phyloP scores from a whole-genome alignment of 2,329 filamentous ascomycete genomes.

The Acephala macrosclerotiorum region DNA sequence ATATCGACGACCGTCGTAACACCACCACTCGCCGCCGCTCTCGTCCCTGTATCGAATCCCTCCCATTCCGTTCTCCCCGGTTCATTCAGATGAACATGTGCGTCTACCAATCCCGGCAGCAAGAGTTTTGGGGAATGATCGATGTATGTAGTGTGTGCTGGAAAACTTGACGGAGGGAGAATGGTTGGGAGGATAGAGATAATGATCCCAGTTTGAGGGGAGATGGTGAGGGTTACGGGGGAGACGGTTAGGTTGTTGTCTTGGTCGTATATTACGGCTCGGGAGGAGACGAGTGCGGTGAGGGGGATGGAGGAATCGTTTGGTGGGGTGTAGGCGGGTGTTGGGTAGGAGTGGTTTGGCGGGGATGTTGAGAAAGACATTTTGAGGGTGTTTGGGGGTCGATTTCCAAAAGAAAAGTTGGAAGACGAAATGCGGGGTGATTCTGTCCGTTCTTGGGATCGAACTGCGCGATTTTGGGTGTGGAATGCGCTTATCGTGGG shows the following conservation, averaged over 20 bases:
- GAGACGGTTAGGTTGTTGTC: constrained; percentile 69
- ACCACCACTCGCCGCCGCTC: constrained; percentile 92
- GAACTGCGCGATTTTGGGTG: constrained; percentile 9
- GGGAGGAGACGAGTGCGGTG: constrained; percentile 82
- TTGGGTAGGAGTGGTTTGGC: constrained; percentile 36
- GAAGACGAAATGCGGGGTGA: constrained; percentile 5
- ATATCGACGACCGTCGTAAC: constrained; percentile 98
- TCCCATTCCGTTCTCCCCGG: constrained; percentile 98
- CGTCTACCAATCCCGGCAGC: constrained; percentile 91
- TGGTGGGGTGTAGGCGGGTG: constrained; percentile 41
- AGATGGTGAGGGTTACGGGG: constrained; percentile 84
- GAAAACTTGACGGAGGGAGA: constrained; percentile 78
- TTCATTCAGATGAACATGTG: constrained; percentile 97
- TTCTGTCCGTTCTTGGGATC: constrained; percentile 11
- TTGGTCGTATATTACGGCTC: constrained; percentile 79
- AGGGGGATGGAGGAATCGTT: constrained; percentile 53
- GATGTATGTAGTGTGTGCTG: constrained; percentile 73
- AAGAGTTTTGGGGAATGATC: constrained; percentile 87
- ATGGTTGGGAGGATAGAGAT: constrained; percentile 76
- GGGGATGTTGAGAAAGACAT: constrained; percentile 28
- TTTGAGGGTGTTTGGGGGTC: constrained; percentile 16
- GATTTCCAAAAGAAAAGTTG: constrained; percentile 26
- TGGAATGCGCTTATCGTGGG: constrained; percentile 39
- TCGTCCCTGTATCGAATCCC: constrained; percentile 93
- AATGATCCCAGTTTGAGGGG: constrained; percentile 83